These are phyloP conservation scores for Oryza officinalis DNA, from an alignment of 176 grass and related monocot species.

Conservation along the genomic window DNA sequence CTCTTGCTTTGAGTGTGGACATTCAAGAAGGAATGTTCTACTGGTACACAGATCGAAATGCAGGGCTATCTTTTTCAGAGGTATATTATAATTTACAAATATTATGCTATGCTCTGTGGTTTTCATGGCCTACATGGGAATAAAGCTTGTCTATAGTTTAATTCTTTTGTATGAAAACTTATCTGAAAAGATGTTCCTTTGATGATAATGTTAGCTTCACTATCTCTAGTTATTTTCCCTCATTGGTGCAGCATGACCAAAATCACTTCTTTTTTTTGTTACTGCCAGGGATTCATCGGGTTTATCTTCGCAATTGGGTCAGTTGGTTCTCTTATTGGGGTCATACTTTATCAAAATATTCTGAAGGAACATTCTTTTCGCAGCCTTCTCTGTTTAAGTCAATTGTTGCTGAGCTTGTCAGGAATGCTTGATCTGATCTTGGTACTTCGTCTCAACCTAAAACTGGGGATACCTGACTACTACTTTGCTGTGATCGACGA, in stretches of 20 bases:
- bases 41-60: constrained; percentile 75
- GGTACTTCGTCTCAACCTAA: constrained; percentile 72
- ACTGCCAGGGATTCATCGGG: constrained; percentile 70
- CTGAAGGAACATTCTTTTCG: constrained; percentile 66
- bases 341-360: constrained; percentile 76
- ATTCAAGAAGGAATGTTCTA: constrained; percentile 99
- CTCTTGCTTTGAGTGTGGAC: constrained; percentile 72
- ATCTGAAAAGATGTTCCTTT: constrained; percentile 11
- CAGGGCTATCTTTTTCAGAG: constrained; percentile 32
- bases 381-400: constrained; percentile 70
- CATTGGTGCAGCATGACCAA: neutral
- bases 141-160: constrained; percentile 2
- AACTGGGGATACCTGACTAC: constrained; percentile 75
- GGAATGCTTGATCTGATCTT: constrained; percentile 85
- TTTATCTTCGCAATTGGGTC: constrained; percentile 79
- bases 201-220: neutral
- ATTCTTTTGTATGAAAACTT: neutral
- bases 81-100: neutral
- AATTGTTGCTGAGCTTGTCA: constrained; percentile 63
- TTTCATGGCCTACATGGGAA: neutral
- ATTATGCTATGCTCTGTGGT: neutral
- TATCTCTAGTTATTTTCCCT: neutral
- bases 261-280: constrained; percentile 27
- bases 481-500: constrained; percentile 82
- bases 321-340: constrained; percentile 70